Base-by-base conservation (phyloP, 768 basidiomycete genomes). In the Pleurotus ostreatus region DNA sequence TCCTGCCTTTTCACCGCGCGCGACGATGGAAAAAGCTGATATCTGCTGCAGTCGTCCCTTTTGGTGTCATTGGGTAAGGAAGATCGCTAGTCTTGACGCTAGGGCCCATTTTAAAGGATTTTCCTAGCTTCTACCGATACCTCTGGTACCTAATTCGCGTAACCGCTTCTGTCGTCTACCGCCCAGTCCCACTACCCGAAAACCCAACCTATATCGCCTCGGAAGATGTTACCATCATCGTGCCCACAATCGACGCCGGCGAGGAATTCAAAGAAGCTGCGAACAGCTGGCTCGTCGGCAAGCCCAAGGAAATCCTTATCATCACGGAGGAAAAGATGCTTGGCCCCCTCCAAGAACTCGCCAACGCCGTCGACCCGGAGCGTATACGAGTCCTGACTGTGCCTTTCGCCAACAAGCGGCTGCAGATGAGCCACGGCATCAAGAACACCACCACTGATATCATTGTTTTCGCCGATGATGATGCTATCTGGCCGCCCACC, bases 221-320 rank as follows among this genome's bases (percentile, higher is more conserved):
- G 1, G 94, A 97, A 68, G 94, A 97, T 75, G 94, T 97, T 61
- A 97, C 94, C 41, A 95, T 96, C 67, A 93, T 97, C 58, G 94
- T 96, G 2, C 94, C 94, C 39, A 96, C 93, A 59, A 95, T 97
- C 66, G 94, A 97, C 68, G 93, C 94, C 2, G 94, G 94, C 49
- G 92, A 94, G 70, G 92, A 94, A 71, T 94, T 95, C 78, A 92
- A 92, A 75, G 89, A 93, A 70, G 92, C 92, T 40, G 94, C 94
- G 34, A 81, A 89, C 72, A 88, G 84, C 65, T 96, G 93, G 94
- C 88, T 97, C 60, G 86, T 85, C 62, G 92, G 93, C 63, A 87
- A 90, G 62, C 94, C 94, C 13, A 94, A 93, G 68, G 93, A 83
- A 65, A 79, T 83, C 57, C 74, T 83, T 69, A 83, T 83, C 65